Conservation (phyloP, 768 basidiomycete genomes). For the Mycena crocata region DNA sequence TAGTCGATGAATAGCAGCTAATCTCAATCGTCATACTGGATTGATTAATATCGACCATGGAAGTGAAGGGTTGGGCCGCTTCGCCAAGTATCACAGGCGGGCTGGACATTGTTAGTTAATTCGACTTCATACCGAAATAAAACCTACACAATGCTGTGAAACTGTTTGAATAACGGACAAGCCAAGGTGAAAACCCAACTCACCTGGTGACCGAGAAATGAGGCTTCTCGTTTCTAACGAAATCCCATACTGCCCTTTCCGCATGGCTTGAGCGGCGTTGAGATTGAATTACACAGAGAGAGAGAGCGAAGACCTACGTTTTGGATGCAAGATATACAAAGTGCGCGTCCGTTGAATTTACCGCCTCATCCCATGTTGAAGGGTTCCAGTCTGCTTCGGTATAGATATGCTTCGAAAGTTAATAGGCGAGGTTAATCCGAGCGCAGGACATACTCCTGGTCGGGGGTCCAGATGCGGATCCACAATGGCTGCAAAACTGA, state of each 20-base stretch:
- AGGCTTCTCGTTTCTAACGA: slow-evolving; percentile 11
- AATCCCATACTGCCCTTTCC: slow-evolving; percentile 17
- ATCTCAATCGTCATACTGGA: neutral
- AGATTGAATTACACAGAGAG: neutral
- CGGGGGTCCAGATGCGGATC: slow-evolving; percentile 16
- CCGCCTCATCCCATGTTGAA: slow-evolving; percentile 17
- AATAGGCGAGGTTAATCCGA: too few relatives aligned
- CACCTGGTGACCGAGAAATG: slow-evolving; percentile 8
- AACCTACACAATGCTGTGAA: slow-evolving; percentile 14
- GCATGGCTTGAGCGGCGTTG: neutral
- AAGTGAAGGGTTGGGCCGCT: slow-evolving; percentile 21
- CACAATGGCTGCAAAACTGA: slow-evolving; percentile 16
- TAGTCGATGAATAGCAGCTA: too few relatives aligned
- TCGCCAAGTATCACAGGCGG: slow-evolving; percentile 24
- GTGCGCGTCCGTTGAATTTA: slow-evolving; percentile 13
- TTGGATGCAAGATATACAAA: slow-evolving; percentile 24
- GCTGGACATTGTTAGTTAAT: too few relatives aligned
- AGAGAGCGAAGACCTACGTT: neutral
- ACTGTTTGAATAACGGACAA: neutral
- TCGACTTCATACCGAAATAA: too few relatives aligned
- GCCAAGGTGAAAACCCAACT: neutral
- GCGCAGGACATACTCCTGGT: slow-evolving; percentile 7
- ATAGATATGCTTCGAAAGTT: slow-evolving; percentile 4
- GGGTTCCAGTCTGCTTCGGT: slow-evolving; percentile 24
- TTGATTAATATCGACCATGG: slow-evolving; percentile 21